These are phyloP conservation scores for Colletotrichum orbiculare DNA, from an alignment of 2,329 filamentous ascomycete species.

Conservation along the genomic window DNA sequence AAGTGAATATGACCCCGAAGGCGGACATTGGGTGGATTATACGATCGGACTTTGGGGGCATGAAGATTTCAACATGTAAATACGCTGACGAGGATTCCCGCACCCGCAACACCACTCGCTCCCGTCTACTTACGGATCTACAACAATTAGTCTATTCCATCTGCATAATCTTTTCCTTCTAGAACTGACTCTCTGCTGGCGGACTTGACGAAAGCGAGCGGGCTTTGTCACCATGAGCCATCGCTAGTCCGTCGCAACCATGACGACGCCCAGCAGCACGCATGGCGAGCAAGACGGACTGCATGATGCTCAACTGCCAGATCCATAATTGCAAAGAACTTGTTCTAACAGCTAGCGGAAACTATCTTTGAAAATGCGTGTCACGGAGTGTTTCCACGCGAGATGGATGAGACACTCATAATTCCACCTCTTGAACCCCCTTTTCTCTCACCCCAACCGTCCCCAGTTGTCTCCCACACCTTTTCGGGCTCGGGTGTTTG, in stretches of 20 bases:
- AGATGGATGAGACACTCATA: slow-evolving; percentile 1
- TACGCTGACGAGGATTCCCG: not conserved
- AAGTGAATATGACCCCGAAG: not conserved
- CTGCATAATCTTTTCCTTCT: too few species aligned
- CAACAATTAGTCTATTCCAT: too few species aligned
- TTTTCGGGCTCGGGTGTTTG: slow-evolving; percentile 17
- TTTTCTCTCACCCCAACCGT: not conserved
- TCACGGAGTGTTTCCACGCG: slow-evolving; percentile 19
- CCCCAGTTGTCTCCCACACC: not conserved
- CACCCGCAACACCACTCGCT: not conserved
- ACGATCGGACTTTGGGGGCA: slow-evolving; percentile 13
- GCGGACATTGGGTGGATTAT: slow-evolving; percentile 1
- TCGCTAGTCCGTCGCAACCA: not conserved
- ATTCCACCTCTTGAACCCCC: not conserved
- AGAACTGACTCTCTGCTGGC: not conserved
- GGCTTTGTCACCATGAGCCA: not conserved
- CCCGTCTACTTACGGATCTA: not conserved
- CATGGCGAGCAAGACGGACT: not conserved
- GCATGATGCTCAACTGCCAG: slow-evolving; percentile 7
- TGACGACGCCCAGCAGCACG: slow-evolving; percentile 9
- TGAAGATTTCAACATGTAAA: not conserved
- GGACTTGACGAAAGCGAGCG: not conserved
- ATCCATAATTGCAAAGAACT: not conserved
- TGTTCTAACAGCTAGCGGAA: not conserved
- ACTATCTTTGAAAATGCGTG: not conserved